Evolutionary conservation across 495 filamentous ascomycete species (phyloP), one percentile per base, ranked within the genome.

Genomic region (Staphylotrichum tortipilum): DNA sequence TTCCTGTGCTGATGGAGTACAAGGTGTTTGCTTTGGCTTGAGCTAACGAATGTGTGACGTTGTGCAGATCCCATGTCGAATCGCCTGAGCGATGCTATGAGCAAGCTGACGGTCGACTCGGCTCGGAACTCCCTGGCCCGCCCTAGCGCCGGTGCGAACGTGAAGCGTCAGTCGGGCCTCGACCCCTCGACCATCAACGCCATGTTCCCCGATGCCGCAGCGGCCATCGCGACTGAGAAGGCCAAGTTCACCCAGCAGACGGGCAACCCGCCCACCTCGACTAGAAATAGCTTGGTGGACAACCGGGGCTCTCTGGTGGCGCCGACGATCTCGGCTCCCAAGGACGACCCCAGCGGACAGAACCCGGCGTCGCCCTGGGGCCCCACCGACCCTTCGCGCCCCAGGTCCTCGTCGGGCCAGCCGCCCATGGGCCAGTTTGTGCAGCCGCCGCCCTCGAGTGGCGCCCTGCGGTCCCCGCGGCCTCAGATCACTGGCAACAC

Each of bases 161-260:
- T 83, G 35, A 96, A 95, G 73, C 82, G 92, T 47, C 91, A 92
- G 64, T 96, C 92, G 24, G 89, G 81, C 14, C 80, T 97, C 33
- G 92, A 97, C 62, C 72, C 88, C n/a, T 83, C 81, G 29, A 89
- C 86, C n/a, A 94, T 96, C 64, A 91, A 95, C 70, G 88, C 88
- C 55, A 97, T 98, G 92, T 98, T 98, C 64, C 92, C 92, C 5
- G 92, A 97, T 73, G 92, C 92, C 19, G 94, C 92, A 3, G 94
- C 91, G 12, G 94, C 94, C 12, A 96, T 98, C 67, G 89, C 89
- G 24, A 92, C 89, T 43, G 91, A 98, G 70, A 95, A 95, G 73
- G 90, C 89, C 43, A 89, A 95, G 68, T 96, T 94, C 62, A 90
- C 88, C 10, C 88, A 95, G 64, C 85, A 92, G 65, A 94, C 89